Evolutionary conservation across 2,329 filamentous ascomycete species (phyloP).

Genomic region (Sordariomycetes sp.): DNA sequence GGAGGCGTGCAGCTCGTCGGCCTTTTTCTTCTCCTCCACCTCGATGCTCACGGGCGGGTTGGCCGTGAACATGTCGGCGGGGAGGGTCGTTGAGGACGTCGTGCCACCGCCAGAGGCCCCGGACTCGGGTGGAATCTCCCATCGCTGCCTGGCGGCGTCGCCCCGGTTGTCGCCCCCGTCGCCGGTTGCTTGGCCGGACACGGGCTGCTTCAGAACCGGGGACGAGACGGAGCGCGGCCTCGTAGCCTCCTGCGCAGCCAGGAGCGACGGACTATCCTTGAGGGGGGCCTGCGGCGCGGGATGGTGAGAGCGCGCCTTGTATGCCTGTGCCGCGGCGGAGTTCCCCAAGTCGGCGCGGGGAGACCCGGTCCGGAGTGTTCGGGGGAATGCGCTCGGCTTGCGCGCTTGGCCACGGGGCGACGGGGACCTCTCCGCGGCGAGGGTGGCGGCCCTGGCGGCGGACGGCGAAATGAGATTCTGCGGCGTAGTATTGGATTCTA

Average conservation of each 20-base stretch:
- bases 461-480: background rate
- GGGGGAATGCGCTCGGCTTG: background rate
- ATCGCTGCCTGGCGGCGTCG: constrained; percentile 33
- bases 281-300: constrained; percentile 42
- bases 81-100: constrained; percentile 56
- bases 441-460: background rate
- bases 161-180: constrained; percentile 22
- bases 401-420: background rate
- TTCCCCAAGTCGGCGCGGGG: background rate
- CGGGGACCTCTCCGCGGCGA: background rate
- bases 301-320: background rate
- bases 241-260: constrained; percentile 1
- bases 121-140: constrained; percentile 35
- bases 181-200: constrained; percentile 10
- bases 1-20: constrained; percentile 67
- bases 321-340: background rate
- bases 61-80: constrained; percentile 67
- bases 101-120: constrained; percentile 38
- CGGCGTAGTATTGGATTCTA: background rate
- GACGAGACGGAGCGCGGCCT: constrained; percentile 3
- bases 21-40: constrained; percentile 60
- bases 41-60: constrained; percentile 62
- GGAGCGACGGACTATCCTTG: background rate
- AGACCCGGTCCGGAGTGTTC: background rate
- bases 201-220: constrained; percentile 1